These are phyloP conservation scores for Platanthera zijinensis DNA, from an alignment of 106 monocot species.

Conservation along the genomic window DNA sequence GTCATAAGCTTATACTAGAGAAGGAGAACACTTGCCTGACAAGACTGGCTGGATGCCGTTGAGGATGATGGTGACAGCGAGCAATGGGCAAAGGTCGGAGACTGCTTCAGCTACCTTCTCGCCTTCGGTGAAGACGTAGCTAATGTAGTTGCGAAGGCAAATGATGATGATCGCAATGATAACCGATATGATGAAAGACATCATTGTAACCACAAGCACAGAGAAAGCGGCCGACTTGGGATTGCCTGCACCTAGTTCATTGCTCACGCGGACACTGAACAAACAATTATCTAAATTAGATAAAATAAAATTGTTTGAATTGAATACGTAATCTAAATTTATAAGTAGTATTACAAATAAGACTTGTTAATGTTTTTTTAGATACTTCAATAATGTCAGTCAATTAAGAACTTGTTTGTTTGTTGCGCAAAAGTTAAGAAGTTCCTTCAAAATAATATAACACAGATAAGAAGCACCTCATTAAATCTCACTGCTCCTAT, in stretches of 20 bases:
- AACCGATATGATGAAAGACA: slow-evolving; percentile 37
- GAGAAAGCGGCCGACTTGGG: slow-evolving; percentile 78
- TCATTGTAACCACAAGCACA: slow-evolving; percentile 56
- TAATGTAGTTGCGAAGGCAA: slow-evolving; percentile 46
- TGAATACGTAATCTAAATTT: too few species aligned
- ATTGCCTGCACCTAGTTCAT: slow-evolving; percentile 83
- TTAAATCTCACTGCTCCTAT: too few species aligned
- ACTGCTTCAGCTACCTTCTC: slow-evolving; percentile 63
- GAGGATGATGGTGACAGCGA: slow-evolving; percentile 65
- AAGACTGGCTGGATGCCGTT: slow-evolving; percentile 83
- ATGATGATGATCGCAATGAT: slow-evolving; percentile 36
- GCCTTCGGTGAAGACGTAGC: slow-evolving; percentile 81
- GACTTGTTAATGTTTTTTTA: too few species aligned
- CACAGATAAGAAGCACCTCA: too few species aligned
- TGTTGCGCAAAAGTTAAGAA: too few species aligned
- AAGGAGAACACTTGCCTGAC: slow-evolving; percentile 27
- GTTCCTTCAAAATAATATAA: too few species aligned
- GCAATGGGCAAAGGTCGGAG: slow-evolving; percentile 69
- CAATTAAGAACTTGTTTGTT: too few species aligned
- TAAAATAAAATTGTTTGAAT: too few species aligned
- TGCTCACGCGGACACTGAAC: slow-evolving; percentile 80
- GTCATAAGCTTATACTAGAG: too few species aligned
- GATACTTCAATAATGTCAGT: too few species aligned
- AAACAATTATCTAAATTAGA: too few species aligned
- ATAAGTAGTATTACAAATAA: too few species aligned